phyloP scores from a whole-genome alignment of 805 yeast species.

The Tetrapisispora namnaoensis region DNA sequence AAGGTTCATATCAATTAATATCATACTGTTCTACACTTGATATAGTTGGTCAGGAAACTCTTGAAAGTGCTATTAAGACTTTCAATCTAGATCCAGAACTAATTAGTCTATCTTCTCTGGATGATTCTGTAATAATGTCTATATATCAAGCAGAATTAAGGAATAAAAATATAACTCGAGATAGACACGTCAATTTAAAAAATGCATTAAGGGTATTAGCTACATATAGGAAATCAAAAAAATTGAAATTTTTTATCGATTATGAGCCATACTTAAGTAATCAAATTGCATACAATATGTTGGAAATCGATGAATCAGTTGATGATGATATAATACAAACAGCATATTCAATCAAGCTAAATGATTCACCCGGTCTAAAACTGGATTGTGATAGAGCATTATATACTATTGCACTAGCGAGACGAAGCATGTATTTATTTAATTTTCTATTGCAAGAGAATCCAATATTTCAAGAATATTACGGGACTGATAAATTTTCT shows the following conservation, averaged over 20 bases:
- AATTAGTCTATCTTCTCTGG: constrained; percentile 10
- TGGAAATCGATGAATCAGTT: constrained; percentile 43
- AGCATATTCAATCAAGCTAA: constrained; percentile 56
- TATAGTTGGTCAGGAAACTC: constrained; percentile 40
- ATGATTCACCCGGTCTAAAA: constrained; percentile 40
- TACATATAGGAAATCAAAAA: constrained; percentile 29
- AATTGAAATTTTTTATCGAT: constrained; percentile 31
- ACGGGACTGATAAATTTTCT: constrained; percentile 19
- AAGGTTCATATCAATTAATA: constrained; percentile 39
- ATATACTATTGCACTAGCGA: constrained; percentile 46
- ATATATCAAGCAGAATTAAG: constrained; percentile 27
- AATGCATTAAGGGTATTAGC: constrained; percentile 34
- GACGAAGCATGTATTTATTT: constrained; percentile 50
- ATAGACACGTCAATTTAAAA: constrained; percentile 26
- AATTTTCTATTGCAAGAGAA: constrained; percentile 38
- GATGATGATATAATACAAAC: constrained; percentile 68
- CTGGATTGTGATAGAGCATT: constrained; percentile 43
- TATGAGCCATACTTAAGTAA: constrained; percentile 36
- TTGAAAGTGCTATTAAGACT: constrained; percentile 31
- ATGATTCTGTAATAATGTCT: constrained; percentile 26
- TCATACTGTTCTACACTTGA: constrained; percentile 43
- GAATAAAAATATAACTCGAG: constrained; percentile 5
- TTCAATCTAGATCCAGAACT: constrained; percentile 29
- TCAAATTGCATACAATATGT: constrained; percentile 42
- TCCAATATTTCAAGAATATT: constrained; percentile 21